Evolutionary conservation across 805 yeast genomes (phyloP).

Genomic region (Yarrowia keelungensis): DNA sequence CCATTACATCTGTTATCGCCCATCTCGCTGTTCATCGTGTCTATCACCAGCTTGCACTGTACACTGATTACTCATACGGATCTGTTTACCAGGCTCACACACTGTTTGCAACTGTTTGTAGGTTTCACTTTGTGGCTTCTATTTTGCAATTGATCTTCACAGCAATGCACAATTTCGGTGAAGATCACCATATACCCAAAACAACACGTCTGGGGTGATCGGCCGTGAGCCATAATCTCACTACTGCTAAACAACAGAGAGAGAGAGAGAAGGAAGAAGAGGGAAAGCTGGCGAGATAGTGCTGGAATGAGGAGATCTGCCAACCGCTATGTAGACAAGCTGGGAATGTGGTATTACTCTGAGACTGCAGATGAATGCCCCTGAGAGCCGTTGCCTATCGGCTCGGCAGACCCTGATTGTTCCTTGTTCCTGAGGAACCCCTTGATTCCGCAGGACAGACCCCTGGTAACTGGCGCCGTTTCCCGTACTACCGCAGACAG

Average conservation of each 20-base stretch:
- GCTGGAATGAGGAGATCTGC: constrained; percentile 25
- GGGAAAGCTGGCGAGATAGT: background rate
- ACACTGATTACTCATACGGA: background rate
- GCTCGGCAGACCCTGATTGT: background rate
- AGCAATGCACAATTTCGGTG: constrained; percentile 29
- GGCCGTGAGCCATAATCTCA: constrained; percentile 34
- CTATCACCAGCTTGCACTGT: constrained; percentile 2
- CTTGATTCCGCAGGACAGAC: background rate
- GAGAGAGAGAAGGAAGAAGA: background rate
- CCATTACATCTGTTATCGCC: background rate
- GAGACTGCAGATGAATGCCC: background rate
- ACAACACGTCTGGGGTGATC: constrained; percentile 36
- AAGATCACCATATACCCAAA: constrained; percentile 21
- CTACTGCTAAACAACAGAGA: background rate
- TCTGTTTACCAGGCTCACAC: background rate
- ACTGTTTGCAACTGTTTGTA: background rate
- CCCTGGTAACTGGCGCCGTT: background rate
- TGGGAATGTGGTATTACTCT: constrained; percentile 1
- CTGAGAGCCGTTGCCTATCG: background rate
- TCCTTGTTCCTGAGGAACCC: constrained; percentile 14
- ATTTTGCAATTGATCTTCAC: constrained; percentile 16
- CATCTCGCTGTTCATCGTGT: constrained; percentile 3
- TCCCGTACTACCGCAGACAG: constrained; percentile 14
- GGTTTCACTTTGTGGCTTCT: constrained; percentile 17
- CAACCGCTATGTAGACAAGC: background rate